A percentile compares a stretch with the other conserved stretches of the same genome.
These are phyloP conservation scores for Didymosphaeria variabile DNA, from an alignment of 2,329 filamentous ascomycete species.

Conservation along the genomic window DNA sequence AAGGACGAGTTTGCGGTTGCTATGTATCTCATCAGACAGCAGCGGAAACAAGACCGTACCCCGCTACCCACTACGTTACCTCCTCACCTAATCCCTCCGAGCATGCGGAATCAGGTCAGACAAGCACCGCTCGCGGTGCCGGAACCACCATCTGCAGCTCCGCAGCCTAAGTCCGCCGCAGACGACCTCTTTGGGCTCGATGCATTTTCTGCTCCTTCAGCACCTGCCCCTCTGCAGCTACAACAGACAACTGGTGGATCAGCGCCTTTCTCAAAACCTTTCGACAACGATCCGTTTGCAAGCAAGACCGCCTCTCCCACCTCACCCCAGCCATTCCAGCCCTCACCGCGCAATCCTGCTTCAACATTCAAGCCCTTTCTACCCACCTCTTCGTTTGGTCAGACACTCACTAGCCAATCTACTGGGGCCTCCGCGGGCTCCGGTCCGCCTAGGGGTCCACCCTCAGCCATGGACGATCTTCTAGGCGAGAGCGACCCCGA, in stretches of 20 bases:
- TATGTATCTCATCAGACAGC: slow-evolving; percentile 95
- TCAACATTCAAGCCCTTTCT: slow-evolving; percentile 87
- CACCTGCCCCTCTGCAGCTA: slow-evolving; percentile 62
- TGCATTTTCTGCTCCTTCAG: slow-evolving; percentile 64
- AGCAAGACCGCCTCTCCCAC: slow-evolving; percentile 62
- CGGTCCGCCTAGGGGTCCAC: slow-evolving; percentile 54
- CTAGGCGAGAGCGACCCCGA: slow-evolving; percentile 86
- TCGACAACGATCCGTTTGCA: slow-evolving; percentile 70
- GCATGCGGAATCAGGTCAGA: slow-evolving; percentile 73
- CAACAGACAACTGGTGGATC: slow-evolving; percentile 82
- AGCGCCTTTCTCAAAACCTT: slow-evolving; percentile 50
- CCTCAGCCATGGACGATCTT: slow-evolving; percentile 77
- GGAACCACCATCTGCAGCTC: slow-evolving; percentile 53
- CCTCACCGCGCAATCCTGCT: slow-evolving; percentile 52
- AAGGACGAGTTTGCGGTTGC: slow-evolving; percentile 95
- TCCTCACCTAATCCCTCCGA: slow-evolving; percentile 83
- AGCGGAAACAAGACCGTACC: slow-evolving; percentile 74
- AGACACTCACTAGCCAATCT: slow-evolving; percentile 77
- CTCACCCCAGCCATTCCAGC: slow-evolving; percentile 61
- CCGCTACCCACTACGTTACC: slow-evolving; percentile 80
- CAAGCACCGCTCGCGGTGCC: slow-evolving; percentile 57
- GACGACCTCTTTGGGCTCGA: slow-evolving; percentile 96
- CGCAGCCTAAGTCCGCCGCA: slow-evolving; percentile 78
- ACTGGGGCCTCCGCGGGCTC: slow-evolving; percentile 69
- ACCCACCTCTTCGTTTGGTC: slow-evolving; percentile 91